Percentiles rank a stretch among this genome's conserved stretches.
phyloP scores from a whole-genome alignment of 164 flowering plant species.

The Chloranthus sessilifolius region DNA sequence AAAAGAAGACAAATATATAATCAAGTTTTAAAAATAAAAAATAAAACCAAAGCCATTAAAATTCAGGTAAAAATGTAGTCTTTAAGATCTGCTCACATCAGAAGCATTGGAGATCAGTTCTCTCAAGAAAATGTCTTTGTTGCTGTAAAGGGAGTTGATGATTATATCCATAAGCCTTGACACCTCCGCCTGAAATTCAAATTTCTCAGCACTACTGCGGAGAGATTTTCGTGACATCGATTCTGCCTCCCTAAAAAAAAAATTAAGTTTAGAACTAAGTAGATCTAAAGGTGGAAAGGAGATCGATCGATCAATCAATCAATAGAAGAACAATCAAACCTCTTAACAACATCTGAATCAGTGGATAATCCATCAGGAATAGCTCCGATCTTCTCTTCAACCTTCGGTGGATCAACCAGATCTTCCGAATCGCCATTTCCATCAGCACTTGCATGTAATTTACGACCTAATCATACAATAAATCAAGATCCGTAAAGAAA shows the following conservation, averaged over 20 bases:
- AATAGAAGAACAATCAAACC: conserved; percentile 37
- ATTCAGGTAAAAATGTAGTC: background rate
- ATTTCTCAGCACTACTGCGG: conserved; percentile 83
- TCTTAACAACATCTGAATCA: conserved; percentile 92
- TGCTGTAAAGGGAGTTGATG: conserved; percentile 94
- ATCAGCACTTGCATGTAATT: conserved; percentile 70
- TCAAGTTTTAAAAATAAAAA: too few relatives aligned
- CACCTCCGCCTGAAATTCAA: conserved; percentile 99
- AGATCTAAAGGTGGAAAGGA: background rate
- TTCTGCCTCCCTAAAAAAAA: conserved; percentile 70
- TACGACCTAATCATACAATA: conserved; percentile 46
- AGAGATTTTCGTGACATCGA: conserved; percentile 76
- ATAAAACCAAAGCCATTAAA: background rate
- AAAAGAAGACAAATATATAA: background rate
- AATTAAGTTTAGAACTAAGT: background rate
- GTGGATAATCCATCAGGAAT: conserved; percentile 86
- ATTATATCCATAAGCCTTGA: conserved; percentile 95
- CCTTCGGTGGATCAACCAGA: conserved; percentile 77
- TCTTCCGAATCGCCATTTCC: conserved; percentile 56
- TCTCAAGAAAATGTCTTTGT: conserved; percentile 95
- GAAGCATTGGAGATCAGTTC: conserved; percentile 97
- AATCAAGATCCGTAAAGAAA: background rate
- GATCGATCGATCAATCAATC: background rate
- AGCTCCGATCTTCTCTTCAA: conserved; percentile 88
- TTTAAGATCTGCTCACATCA: conserved; percentile 55